These are phyloP conservation scores for Neurospora hispaniola DNA, from an alignment of 495 filamentous ascomycete species.

Conservation along the genomic window DNA sequence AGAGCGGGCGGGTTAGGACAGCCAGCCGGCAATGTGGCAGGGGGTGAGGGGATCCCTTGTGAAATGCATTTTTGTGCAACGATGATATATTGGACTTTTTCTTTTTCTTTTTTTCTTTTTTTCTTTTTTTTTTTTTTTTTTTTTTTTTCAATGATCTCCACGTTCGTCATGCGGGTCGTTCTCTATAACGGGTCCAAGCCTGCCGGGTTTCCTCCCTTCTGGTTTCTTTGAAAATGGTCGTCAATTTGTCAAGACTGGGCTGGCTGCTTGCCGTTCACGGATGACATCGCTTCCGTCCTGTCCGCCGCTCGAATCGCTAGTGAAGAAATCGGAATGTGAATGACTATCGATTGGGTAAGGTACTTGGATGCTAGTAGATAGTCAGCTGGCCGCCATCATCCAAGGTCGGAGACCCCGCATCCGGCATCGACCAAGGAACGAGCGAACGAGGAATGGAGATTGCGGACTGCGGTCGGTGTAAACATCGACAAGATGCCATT, in stretches of 20 bases:
- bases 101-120: too few species aligned
- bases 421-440: not conserved
- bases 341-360: not conserved
- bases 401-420: not conserved
- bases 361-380: not conserved
- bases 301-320: too few species aligned
- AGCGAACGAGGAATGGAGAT: not conserved
- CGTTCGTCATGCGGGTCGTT: too few species aligned
- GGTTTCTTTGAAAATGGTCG: not conserved
- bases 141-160: too few species aligned
- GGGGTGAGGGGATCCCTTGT: not conserved
- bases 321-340: not conserved
- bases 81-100: too few species aligned
- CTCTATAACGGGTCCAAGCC: too few species aligned
- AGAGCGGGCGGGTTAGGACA: not conserved
- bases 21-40: not conserved
- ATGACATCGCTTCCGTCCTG: not conserved
- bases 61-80: too few species aligned
- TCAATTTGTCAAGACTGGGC: too few species aligned
- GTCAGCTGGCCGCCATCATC: not conserved
- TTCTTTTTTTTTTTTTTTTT: too few species aligned
- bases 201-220: not conserved
- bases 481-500: not conserved
- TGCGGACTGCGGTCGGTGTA: not conserved
- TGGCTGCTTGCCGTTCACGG: not conserved